phyloP scores from a whole-genome alignment of 768 basidiomycete genomes.

The Boletus vinaceobasis region DNA sequence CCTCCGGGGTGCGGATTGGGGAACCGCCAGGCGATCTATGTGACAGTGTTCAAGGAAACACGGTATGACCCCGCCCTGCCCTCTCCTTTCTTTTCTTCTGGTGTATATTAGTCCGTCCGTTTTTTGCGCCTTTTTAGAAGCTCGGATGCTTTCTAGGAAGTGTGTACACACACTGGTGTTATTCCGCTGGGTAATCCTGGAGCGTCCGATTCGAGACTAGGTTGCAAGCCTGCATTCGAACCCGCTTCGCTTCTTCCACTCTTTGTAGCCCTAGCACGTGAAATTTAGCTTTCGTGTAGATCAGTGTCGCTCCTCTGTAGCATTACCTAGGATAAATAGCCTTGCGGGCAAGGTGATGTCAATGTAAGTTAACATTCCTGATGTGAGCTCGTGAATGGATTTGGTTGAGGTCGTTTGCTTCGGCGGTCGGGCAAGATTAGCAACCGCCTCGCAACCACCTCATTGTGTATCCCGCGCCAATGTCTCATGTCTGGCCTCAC shows the following conservation, averaged over 20 bases:
- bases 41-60: slow-evolving; percentile 45
- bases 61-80: background rate
- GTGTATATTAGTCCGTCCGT: background rate
- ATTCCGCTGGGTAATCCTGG: background rate
- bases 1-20: background rate
- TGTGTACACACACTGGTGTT: background rate
- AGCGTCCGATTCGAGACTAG: background rate
- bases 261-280: slow-evolving; percentile 22
- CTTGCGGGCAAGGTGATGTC: background rate
- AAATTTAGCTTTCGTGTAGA: slow-evolving; percentile 1
- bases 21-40: slow-evolving; percentile 35
- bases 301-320: slow-evolving; percentile 8
- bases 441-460: background rate
- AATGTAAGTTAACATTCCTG: no score
- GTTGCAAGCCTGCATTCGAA: background rate
- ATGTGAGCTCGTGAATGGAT: background rate
- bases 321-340: background rate
- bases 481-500: slow-evolving; percentile 2
- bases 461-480: background rate
- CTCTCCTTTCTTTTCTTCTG: background rate
- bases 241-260: background rate
- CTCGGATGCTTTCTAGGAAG: background rate
- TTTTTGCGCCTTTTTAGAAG: background rate
- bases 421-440: background rate
- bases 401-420: background rate